Evolutionary conservation across 2,329 filamentous ascomycete species (phyloP).

Genomic region (Neopestalotiopsis rosae): DNA sequence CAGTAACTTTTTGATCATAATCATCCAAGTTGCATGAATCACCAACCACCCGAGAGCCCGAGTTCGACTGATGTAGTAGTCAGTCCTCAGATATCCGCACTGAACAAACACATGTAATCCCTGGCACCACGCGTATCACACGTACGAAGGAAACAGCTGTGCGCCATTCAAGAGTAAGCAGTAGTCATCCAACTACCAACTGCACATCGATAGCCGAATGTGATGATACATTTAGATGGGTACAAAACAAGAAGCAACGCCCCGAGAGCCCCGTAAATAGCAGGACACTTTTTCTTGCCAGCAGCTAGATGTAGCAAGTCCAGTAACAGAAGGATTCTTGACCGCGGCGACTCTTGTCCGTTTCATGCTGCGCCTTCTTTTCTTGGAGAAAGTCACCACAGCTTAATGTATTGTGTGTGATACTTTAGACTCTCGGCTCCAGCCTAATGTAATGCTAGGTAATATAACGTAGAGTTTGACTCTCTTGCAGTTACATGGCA

Average conservation of each 20-base stretch:
- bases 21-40: not conserved
- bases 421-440: not conserved
- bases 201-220: not conserved
- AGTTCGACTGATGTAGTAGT: not conserved
- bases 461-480: not conserved
- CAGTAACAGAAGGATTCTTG: slow-evolving; percentile 2
- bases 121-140: no score
- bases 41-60: no score
- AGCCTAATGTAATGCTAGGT: not conserved
- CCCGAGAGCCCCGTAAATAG: not conserved
- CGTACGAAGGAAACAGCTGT: not conserved
- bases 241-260: not conserved
- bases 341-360: not conserved
- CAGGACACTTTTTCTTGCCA: not conserved
- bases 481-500: not conserved
- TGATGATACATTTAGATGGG: not conserved
- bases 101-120: not conserved
- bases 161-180: not conserved
- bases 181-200: not conserved
- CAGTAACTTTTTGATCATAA: not conserved
- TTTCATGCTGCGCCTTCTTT: slow-evolving; percentile 12
- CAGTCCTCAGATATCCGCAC: not conserved
- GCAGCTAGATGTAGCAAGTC: slow-evolving; percentile 3
- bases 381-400: slow-evolving; percentile 8
- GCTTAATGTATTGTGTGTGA: not conserved